Conservation (phyloP, 2,329 filamentous ascomycete species). For the Paecilomyces fulvus region DNA sequence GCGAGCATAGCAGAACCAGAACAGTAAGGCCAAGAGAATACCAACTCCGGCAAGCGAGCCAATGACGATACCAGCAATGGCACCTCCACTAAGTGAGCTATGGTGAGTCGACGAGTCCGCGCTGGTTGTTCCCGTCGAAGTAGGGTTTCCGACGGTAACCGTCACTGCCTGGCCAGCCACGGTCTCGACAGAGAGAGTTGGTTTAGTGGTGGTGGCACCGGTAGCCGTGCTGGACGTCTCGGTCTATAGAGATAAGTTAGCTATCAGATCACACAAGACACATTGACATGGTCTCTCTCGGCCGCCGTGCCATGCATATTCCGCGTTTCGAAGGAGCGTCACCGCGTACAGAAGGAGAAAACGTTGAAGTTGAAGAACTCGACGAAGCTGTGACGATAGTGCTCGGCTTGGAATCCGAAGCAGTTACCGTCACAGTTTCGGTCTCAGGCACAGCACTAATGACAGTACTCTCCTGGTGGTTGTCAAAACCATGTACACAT, state of each 20-base stretch:
- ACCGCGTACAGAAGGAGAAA: conserved; percentile 4
- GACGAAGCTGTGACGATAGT: conserved; percentile 1
- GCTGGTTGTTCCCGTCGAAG: conserved; percentile 10
- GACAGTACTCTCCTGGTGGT: conserved; percentile 6
- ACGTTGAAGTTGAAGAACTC: background rate
- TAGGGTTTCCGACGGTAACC: conserved; percentile 11
- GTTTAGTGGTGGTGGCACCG: conserved; percentile 1
- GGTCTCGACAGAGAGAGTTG: conserved; percentile 8
- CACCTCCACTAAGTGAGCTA: conserved; percentile 29
- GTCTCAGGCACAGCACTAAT: conserved; percentile 7
- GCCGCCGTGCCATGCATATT: background rate
- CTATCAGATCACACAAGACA: background rate
- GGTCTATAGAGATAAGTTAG: background rate
- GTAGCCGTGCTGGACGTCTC: background rate
- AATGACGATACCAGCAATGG: conserved; percentile 37
- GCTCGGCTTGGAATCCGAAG: conserved; percentile 4
- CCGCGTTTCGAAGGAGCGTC: background rate
- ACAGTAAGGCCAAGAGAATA: conserved; percentile 26
- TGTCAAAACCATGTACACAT: background rate
- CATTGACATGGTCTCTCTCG: background rate
- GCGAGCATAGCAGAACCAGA: conserved; percentile 31
- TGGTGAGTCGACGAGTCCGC: conserved; percentile 9
- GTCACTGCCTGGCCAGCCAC: conserved; percentile 12
- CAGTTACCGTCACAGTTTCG: conserved; percentile 10
- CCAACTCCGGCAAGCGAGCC: conserved; percentile 32